phyloP scores from a whole-genome alignment of 306 rosid genomes.

The Begonia peltatifolia region DNA sequence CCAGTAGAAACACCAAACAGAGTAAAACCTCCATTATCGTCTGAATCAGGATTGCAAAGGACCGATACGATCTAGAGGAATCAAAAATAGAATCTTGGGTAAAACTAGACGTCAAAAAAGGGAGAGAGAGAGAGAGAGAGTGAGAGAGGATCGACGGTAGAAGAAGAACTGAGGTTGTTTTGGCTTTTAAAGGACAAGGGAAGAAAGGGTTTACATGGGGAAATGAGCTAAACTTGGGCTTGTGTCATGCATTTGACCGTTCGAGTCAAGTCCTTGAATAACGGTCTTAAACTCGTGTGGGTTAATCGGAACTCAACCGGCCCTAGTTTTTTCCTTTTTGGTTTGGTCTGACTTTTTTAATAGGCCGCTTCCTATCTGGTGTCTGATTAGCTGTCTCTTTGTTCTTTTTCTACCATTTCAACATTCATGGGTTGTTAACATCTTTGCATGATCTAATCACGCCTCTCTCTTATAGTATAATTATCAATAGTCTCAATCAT shows the following conservation, averaged over 20 bases:
- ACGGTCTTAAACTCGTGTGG: slow-evolving; percentile 50
- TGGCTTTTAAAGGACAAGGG: slow-evolving; percentile 1
- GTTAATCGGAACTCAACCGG: slow-evolving; percentile 19
- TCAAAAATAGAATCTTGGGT: background rate
- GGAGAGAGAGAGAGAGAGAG: slow-evolving; percentile 7
- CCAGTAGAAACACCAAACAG: slow-evolving; percentile 36
- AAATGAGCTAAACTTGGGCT: slow-evolving; percentile 17
- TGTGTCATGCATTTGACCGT: slow-evolving; percentile 6
- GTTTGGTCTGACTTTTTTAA: too few relatives aligned
- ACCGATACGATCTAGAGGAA: too few relatives aligned
- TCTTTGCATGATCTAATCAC: too few relatives aligned
- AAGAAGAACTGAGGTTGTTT: background rate
- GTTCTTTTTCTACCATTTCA: too few relatives aligned
- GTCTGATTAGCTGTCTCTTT: too few relatives aligned
- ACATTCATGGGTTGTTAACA: too few relatives aligned
- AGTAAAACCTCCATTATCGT: slow-evolving; percentile 41
- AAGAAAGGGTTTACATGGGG: slow-evolving; percentile 12
- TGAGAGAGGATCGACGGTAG: background rate
- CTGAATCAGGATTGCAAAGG: slow-evolving; percentile 10
- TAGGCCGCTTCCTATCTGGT: too few relatives aligned
- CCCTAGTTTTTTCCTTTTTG: slow-evolving; percentile 2
- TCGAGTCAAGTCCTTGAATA: slow-evolving; percentile 6
- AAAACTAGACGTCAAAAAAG: background rate
- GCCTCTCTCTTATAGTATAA: too few relatives aligned
- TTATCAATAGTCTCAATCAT: too few relatives aligned